A percentile compares a stretch with the other conserved stretches of the same genome.
phyloP scores from a whole-genome alignment of 208 protist species.

The Trypanosoma brucei region DNA sequence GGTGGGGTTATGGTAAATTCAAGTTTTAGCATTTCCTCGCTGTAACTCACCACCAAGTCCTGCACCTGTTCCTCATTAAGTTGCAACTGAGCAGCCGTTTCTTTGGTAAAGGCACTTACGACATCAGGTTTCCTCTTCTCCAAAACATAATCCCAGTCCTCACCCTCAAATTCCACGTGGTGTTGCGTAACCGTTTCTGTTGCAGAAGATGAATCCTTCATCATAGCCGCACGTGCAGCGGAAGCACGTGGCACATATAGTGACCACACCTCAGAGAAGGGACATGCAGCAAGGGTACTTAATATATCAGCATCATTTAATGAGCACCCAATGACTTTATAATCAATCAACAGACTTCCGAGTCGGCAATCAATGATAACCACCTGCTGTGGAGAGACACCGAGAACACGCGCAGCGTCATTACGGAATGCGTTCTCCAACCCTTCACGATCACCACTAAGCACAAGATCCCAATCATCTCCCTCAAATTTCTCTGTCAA shows the following conservation, averaged over 20 bases:
- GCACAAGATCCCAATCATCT: background rate
- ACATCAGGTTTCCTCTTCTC: background rate
- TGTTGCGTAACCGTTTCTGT: conserved; percentile 18
- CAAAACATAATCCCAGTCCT: conserved; percentile 22
- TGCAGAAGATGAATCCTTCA: conserved; percentile 2
- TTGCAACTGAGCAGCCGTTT: background rate
- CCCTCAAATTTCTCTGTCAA: background rate
- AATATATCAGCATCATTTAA: background rate
- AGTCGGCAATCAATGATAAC: background rate
- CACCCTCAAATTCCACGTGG: conserved; percentile 40
- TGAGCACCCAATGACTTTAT: background rate
- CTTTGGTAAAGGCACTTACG: background rate
- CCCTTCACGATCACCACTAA: background rate
- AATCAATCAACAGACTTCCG: background rate
- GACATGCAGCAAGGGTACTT: background rate
- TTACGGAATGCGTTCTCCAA: background rate
- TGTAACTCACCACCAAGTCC: background rate
- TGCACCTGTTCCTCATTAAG: background rate
- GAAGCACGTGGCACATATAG: background rate
- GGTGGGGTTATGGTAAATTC: background rate
- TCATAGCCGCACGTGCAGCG: too few species aligned
- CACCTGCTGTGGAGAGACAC: background rate
- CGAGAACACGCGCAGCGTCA: background rate
- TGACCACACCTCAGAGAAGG: background rate
- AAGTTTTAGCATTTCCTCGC: background rate